phyloP scores from a whole-genome alignment of 345 rosid species.

The Moricandia arvensis region DNA sequence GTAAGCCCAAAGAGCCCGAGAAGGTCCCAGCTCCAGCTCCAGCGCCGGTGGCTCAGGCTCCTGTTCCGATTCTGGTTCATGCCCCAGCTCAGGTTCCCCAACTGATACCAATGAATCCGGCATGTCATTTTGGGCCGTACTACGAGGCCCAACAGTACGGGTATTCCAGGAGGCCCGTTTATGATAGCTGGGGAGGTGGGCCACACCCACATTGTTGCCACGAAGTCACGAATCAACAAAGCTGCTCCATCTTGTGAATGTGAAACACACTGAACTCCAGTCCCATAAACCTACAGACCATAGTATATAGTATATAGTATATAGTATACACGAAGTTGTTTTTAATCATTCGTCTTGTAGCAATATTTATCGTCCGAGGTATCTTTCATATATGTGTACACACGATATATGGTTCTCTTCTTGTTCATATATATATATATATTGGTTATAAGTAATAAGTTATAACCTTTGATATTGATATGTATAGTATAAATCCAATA shows the following conservation, averaged over 20 bases:
- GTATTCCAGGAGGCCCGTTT: constrained; percentile 50
- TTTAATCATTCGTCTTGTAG: neutral
- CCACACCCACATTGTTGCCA: neutral
- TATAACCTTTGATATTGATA: too few species aligned
- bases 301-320: neutral
- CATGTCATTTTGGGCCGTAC: constrained; percentile 37
- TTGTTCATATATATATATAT: too few species aligned
- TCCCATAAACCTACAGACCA: neutral
- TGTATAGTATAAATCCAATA: too few species aligned
- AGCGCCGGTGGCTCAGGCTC: neutral
- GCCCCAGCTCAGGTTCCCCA: neutral
- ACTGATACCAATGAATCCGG: constrained; percentile 11
- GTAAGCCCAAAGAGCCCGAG: constrained; percentile 19
- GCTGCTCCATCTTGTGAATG: constrained; percentile 58
- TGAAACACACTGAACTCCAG: constrained; percentile 26
- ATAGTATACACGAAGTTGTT: neutral
- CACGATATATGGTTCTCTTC: neutral
- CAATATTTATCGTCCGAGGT: neutral
- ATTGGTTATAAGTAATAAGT: too few species aligned
- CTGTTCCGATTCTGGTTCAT: too few species aligned
- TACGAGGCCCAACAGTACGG: constrained; percentile 23
- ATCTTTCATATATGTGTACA: neutral
- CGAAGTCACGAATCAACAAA: constrained; percentile 35
- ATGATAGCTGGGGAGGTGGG: constrained; percentile 53
- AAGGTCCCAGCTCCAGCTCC: neutral